Conservation (phyloP, 441 rosid species). For the Pelargonium cotyledonis region DNA sequence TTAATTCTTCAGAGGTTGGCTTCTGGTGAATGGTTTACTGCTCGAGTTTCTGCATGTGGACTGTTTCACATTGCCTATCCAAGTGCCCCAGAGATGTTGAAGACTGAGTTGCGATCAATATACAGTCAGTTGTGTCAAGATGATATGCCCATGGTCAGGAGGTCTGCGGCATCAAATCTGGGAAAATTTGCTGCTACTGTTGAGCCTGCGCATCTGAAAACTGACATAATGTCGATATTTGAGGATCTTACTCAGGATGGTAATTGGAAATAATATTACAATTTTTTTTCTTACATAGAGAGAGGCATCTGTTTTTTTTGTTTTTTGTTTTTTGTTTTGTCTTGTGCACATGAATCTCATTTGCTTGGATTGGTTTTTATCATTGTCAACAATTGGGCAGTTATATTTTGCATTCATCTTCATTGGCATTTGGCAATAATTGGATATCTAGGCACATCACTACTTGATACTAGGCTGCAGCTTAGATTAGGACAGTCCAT, state of each 20-base stretch:
- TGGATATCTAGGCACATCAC: neutral
- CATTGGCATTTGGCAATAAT: neutral
- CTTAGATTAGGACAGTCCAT: neutral
- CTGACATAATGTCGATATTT: constrained; percentile 81
- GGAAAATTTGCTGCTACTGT: constrained; percentile 96
- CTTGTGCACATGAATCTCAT: neutral
- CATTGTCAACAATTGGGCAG: neutral
- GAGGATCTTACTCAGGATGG: constrained; percentile 89
- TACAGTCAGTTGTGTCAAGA: constrained; percentile 82
- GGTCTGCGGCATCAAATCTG: constrained; percentile 90
- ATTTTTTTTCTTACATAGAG: neutral
- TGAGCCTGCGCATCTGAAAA: constrained; percentile 62
- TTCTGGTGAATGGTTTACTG: constrained; percentile 92
- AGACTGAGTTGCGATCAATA: constrained; percentile 65
- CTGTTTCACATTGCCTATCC: constrained; percentile 85
- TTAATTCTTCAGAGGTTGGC: constrained; percentile 57
- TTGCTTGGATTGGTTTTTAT: neutral
- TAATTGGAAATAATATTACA: constrained; percentile 19
- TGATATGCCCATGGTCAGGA: constrained; percentile 98
- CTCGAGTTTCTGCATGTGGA: constrained; percentile 91
- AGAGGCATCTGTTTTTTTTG: neutral
- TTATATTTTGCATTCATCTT: neutral
- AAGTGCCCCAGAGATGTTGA: constrained; percentile 59
- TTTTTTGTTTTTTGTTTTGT: neutral
- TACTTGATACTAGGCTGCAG: neutral